A percentile compares a stretch with the other conserved stretches of the same genome.
phyloP scores from a whole-genome alignment of 2,329 filamentous ascomycete genomes.

The Septoria linicola region DNA sequence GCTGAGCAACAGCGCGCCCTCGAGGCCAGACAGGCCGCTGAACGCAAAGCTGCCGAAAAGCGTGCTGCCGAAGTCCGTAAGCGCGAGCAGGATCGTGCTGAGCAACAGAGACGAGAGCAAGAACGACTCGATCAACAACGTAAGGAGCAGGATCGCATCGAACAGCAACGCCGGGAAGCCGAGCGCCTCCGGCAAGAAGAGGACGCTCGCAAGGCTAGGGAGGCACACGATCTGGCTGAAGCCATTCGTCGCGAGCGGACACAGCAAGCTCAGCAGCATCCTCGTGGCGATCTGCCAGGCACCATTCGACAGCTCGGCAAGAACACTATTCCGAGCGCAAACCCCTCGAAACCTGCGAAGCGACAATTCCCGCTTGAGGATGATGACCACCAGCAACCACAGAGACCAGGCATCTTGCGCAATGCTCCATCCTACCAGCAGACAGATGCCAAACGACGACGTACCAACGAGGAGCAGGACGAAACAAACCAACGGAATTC shows the following conservation, averaged over 20 bases:
- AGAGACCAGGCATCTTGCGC: conserved; percentile 57
- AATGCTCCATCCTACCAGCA: conserved; percentile 56
- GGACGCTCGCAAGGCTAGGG: conserved; percentile 33
- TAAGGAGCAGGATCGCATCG: conserved; percentile 30
- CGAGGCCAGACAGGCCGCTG: conserved; percentile 40
- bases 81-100: conserved; percentile 41
- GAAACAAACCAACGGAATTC: conserved; percentile 63
- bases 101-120: conserved; percentile 43
- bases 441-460: conserved; percentile 74
- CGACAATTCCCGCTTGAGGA: conserved; percentile 67
- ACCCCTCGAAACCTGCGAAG: conserved; percentile 72
- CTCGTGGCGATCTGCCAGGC: conserved; percentile 51
- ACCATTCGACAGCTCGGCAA: conserved; percentile 60
- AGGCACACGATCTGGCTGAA: conserved; percentile 38
- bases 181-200: conserved; percentile 37
- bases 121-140: conserved; percentile 39
- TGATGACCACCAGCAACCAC: conserved; percentile 59
- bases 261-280: conserved; percentile 36
- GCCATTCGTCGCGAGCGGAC: conserved; percentile 40
- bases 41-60: conserved; percentile 45
- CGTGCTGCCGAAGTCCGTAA: conserved; percentile 45
- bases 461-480: conserved; percentile 67
- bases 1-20: conserved; percentile 41
- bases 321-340: conserved; percentile 61
- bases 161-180: conserved; percentile 35